These are phyloP conservation scores for Penicillium longicatenatum DNA, from an alignment of 495 filamentous ascomycete genomes.

Conservation along the genomic window DNA sequence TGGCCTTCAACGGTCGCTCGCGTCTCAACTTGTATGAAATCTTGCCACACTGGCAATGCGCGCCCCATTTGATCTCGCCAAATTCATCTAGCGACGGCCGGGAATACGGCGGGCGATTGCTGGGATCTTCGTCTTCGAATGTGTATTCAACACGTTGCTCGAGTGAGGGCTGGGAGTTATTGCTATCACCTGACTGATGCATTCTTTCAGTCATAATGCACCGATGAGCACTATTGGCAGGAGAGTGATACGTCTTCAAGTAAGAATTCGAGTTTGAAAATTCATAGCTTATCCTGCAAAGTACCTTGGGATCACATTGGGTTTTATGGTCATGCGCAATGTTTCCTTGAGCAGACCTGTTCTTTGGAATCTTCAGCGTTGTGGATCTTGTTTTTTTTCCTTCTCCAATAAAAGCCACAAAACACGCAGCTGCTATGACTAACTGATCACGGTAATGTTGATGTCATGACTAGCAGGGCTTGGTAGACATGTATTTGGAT, in stretches of 20 bases:
- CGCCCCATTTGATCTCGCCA: conserved; percentile 67
- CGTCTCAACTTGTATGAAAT: conserved; percentile 70
- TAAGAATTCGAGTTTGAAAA: background rate
- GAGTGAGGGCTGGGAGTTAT: background rate
- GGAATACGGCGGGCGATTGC: conserved; percentile 60
- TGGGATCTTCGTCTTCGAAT: background rate
- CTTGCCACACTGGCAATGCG: conserved; percentile 76
- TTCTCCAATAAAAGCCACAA: background rate
- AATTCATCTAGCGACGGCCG: conserved; percentile 51
- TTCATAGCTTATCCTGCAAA: background rate
- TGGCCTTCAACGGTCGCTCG: conserved; percentile 70
- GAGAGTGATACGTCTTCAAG: background rate
- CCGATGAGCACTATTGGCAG: background rate
- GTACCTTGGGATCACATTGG: background rate
- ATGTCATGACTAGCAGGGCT: background rate
- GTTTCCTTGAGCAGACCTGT: background rate
- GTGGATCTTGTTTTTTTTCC: background rate
- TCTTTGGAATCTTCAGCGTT: background rate
- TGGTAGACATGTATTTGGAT: background rate
- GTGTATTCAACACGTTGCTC: background rate
- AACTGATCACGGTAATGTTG: background rate
- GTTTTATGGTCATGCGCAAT: background rate
- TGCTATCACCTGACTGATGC: background rate
- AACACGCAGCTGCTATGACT: background rate
- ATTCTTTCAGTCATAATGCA: background rate